These are phyloP conservation scores for Colletotrichum acutatum DNA, from an alignment of 2,329 filamentous ascomycete species.

Conservation along the genomic window DNA sequence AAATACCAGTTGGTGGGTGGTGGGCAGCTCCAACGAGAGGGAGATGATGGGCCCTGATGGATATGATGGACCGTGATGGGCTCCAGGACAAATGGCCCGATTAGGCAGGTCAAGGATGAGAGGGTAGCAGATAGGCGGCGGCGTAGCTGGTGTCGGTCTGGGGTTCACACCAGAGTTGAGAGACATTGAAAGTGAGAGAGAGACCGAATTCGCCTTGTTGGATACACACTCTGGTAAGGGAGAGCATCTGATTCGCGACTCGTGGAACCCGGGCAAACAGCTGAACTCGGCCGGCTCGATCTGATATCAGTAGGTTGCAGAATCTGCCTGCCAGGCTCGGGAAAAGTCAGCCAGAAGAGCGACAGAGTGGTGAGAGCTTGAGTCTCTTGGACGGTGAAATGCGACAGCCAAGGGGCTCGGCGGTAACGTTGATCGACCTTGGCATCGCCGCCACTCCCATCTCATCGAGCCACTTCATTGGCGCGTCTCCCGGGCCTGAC, in stretches of 20 bases:
- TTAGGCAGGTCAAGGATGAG: constrained; percentile 34
- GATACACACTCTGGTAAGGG: background rate
- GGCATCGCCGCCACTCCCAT: constrained; percentile 29
- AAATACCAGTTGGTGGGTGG: constrained; percentile 7
- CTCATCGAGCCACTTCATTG: constrained; percentile 7
- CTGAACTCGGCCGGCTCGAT: background rate
- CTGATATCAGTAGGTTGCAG: background rate
- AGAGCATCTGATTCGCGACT: constrained; percentile 8
- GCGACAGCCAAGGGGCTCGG: constrained; percentile 29
- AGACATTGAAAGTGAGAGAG: background rate
- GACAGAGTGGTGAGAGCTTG: background rate
- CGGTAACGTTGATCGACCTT: constrained; percentile 35
- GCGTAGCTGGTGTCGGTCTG: constrained; percentile 13
- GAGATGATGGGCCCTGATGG: constrained; percentile 26
- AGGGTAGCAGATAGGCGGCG: constrained; percentile 18
- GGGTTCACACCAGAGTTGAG: background rate
- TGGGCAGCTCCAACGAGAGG: constrained; percentile 7
- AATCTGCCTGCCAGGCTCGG: background rate
- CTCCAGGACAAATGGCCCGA: constrained; percentile 33
- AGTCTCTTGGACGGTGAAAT: background rate
- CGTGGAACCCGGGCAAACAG: background rate
- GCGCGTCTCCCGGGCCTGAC: constrained; percentile 18
- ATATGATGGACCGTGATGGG: constrained; percentile 19
- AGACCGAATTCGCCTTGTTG: background rate
- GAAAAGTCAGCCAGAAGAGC: background rate